Evolutionary conservation across 306 rosid genomes (phyloP), one percentile per base, ranked within the genome.

Genomic region (Potentilla sterilis): DNA sequence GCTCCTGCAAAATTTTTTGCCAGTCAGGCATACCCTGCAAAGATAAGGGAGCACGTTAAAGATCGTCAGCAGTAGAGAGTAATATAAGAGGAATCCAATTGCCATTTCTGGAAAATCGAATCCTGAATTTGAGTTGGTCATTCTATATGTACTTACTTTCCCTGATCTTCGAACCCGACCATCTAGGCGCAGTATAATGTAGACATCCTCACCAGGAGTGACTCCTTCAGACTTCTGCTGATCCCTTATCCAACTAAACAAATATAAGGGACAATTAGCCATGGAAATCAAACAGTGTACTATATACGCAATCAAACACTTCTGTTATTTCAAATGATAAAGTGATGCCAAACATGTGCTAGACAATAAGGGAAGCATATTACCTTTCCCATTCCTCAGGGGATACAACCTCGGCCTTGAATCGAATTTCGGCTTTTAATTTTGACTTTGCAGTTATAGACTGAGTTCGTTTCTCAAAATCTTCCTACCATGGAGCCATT

Each of bases 91-190:
- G n/a, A 52, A 49, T 52, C 28, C 1, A 34, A 34, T 13, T 10
- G 9, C 11, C 54, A 44, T 9, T 43, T 18, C 16, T 43, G 11
- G 59, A 61, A 61, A 59, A 24, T 43, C 13, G 10, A 28, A 43
- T 32, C 58, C 58, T 18, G 59, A 58, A 62, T 59, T 59, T 43
- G 4, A 61, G n/a, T 61, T 44, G 34, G 42, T 10, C 8, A 58
- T 70, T 58, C 69, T 72, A 61, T 43, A 57, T 42, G 66, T 46
- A 87, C 92, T 83, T 90, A 92, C 99, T 75, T 74, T 92, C 79
- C 99, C 97, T 4, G 99, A 95, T 84, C 99, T 86, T 83, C 97
- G 97, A 69, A 95, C 91, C 22, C 97, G 87, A n/a, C 99, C 99
- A 79, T 95, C 99, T 24, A 95, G 79, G 73, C 97, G 92, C 72